Base-by-base conservation (phyloP, 768 basidiomycete genomes). In the Amanita fuliginea region DNA sequence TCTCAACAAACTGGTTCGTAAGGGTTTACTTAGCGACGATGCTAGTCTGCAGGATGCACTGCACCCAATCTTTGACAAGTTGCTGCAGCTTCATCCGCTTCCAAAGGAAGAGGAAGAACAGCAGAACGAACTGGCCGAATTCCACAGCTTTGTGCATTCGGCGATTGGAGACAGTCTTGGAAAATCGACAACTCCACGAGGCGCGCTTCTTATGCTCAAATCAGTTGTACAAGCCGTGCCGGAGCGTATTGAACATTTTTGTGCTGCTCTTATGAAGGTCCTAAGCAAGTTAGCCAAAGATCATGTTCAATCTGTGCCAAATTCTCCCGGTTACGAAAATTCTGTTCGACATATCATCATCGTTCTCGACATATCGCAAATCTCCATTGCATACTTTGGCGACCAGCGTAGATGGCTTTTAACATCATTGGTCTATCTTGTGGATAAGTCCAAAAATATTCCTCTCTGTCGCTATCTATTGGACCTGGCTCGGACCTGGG, bases 261-360 rank as follows among this genome's bases (percentile, higher is more conserved):
- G 81, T 35, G 67, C 73, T 1, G 71, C 77, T 6, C 72, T 99
- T 21, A 80, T 93, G 69, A 91, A 86, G 62, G 75, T 96, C 3
- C 75, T 96, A 51, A 81, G 78, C 56, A 89, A 86, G 61, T 72
- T 95, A 19, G 78, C 83, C 46, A 93, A 92, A 64, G 95, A 97
- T 22, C 92, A 97, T 55, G 78, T 88, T 7, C 77, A 75, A 57
- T 74, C 75, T 4, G 60, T 73, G 11, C 67, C 72, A 4, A 65
- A 62, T 32, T 64, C 74, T 3, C 64, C 67, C 52, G 76, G 72
- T 3, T 80, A 72, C 54, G 80, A 86, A 41, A 71, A 72, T 55
- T 71, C 71, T 16, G 79, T 85, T 40, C 81, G 81, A 16, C 70
- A 81, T 16, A 73, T 86, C 52, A 86, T 71, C 44, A 77, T 78